Evolutionary conservation across 176 grass and related monocot species (phyloP), one percentile per base, ranked within the genome.

Genomic region (Hyparrhenia diplandra): DNA sequence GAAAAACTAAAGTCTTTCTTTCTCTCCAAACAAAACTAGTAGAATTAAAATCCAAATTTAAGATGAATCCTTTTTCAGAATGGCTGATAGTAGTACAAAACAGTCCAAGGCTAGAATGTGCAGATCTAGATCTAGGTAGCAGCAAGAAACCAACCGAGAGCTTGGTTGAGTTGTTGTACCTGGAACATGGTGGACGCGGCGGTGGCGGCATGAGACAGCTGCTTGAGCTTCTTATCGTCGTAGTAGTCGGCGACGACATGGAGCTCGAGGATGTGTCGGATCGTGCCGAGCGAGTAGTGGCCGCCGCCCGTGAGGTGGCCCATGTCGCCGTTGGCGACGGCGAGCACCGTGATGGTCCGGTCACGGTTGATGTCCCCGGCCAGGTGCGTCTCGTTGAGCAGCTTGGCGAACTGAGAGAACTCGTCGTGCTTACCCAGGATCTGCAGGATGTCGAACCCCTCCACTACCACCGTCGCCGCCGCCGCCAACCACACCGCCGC

Each of bases 201-300:
- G 47, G 96, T 93, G 62, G 87, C 83, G 20, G 82, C 89, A 28
- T 84, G 77, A 5, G 92, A 77, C 28, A 99, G 87, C 76, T 95
- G 90, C 82, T 99, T 93, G 62, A 95, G 92, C 92, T 99, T 99
- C 86, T 95, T 95, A 28, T 83, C 85, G 83, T 93, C 96, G 71
- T 87, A 99, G 83, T 95, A 99, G 89, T 99, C 96, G 80, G 90
- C 90, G 42, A 99, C 82, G 86, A 99, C 63, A 82, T 99, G 96
- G 24, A 99, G 76, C 80, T 89, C 75, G 59, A 99, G 84, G 67
- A 99, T 88, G 80, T 95, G 93, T 1, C 90, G 92, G 84, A 95
- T 77, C 14, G 92, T 93, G 40, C 74, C 90, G 13, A 99, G 78
- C 9, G 92, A 85, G 45, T 79, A 76, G 46, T 89, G 92, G n/a